These are phyloP conservation scores for Bipolaris bicolor DNA, from an alignment of 2,329 filamentous ascomycete species.

Conservation along the genomic window DNA sequence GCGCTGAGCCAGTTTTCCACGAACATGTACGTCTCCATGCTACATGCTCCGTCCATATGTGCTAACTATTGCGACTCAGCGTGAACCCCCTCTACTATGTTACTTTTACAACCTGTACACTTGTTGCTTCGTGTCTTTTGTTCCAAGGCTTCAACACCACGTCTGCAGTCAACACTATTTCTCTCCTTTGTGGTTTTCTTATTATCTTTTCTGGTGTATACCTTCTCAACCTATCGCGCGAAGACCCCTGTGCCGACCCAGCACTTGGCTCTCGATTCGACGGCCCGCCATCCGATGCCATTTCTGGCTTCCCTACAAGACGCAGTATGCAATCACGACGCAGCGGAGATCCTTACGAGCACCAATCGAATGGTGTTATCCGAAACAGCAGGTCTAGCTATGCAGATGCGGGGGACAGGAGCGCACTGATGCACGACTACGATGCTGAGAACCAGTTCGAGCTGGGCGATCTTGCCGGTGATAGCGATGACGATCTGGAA, in stretches of 20 bases:
- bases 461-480: slow-evolving; percentile 78
- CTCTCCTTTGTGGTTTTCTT: slow-evolving; percentile 89
- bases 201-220: slow-evolving; percentile 96
- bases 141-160: slow-evolving; percentile 97
- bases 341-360: slow-evolving; percentile 55
- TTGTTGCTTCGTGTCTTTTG: slow-evolving; percentile 93
- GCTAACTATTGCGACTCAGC: slow-evolving; percentile 54
- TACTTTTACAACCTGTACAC: slow-evolving; percentile 92
- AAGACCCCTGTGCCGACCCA: slow-evolving; percentile 81
- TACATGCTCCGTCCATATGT: background rate
- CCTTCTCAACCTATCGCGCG: slow-evolving; percentile 90
- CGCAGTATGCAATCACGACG: slow-evolving; percentile 90
- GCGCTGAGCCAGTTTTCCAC: slow-evolving; percentile 95
- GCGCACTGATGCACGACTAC: slow-evolving; percentile 85
- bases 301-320: slow-evolving; percentile 87
- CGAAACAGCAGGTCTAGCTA: slow-evolving; percentile 20
- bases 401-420: slow-evolving; percentile 63
- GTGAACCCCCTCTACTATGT: slow-evolving; percentile 98
- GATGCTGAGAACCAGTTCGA: slow-evolving; percentile 80
- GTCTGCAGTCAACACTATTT: slow-evolving; percentile 88
- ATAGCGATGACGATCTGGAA: slow-evolving; percentile 55
- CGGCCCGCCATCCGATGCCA: slow-evolving; percentile 86
- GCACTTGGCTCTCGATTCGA: slow-evolving; percentile 64
- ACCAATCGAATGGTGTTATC: slow-evolving; percentile 51
- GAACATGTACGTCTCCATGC: slow-evolving; percentile 75